Conservation (phyloP, 2,329 filamentous ascomycete genomes). For the Arthrobotrys sphaeroides region DNA sequence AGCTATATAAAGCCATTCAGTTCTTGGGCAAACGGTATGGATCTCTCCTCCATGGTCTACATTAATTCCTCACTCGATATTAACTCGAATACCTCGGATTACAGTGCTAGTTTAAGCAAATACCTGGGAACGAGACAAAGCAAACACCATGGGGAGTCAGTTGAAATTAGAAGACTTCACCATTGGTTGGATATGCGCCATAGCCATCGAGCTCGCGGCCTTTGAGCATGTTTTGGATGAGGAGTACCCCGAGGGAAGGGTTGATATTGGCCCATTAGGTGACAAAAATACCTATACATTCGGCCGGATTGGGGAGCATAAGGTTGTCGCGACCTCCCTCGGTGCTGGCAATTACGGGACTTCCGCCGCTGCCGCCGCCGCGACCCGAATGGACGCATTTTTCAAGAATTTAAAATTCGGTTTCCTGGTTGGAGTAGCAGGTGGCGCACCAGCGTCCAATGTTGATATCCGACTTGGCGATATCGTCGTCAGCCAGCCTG, state of each 20-base stretch:
- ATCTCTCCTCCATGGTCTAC: no score
- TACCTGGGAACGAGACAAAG: no score
- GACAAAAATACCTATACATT: not conserved
- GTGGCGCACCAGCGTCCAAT: conserved; percentile 1
- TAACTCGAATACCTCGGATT: no score
- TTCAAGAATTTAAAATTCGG: not conserved
- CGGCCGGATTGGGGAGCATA: not conserved
- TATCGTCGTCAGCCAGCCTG: not conserved
- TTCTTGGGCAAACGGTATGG: no score
- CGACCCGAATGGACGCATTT: not conserved
- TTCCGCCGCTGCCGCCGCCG: not conserved
- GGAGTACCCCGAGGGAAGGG: not conserved
- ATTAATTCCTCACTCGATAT: no score
- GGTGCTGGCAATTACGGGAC: no score
- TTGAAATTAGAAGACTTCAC: not conserved
- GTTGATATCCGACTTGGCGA: conserved; percentile 14
- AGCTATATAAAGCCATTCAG: no score
- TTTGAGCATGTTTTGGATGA: not conserved
- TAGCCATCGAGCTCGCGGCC: not conserved
- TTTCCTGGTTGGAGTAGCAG: conserved; percentile 5
- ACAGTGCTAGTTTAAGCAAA: no score
- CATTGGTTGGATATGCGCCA: conserved; percentile 21
- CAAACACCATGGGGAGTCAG: no score
- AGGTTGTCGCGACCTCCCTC: not conserved
- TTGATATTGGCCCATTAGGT: not conserved